Evolutionary conservation across 305 asterid genomes (phyloP).

Genomic region (Solanum aculeatissimum): DNA sequence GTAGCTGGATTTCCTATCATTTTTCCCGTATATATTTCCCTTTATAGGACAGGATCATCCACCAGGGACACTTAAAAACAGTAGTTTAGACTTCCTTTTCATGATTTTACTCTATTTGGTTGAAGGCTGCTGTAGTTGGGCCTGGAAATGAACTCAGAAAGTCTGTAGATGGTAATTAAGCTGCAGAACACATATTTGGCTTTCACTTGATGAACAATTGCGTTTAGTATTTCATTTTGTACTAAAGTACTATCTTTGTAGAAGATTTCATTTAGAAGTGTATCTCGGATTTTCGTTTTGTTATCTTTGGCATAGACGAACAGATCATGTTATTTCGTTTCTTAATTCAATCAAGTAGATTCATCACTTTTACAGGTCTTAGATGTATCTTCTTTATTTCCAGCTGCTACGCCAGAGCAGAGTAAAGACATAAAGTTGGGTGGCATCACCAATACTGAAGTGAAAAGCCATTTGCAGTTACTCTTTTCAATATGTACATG

Average conservation of each 20-base stretch:
- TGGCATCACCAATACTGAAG: neutral
- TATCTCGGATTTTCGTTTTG: neutral
- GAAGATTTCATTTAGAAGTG: neutral
- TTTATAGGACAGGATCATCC: slow-evolving; percentile 80
- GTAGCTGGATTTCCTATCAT: neutral
- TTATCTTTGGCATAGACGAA: neutral
- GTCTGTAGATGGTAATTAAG: slow-evolving; percentile 53
- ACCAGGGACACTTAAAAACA: slow-evolving; percentile 8
- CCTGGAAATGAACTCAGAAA: slow-evolving; percentile 69
- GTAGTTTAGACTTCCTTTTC: neutral
- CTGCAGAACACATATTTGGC: slow-evolving; percentile 81
- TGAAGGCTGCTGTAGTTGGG: slow-evolving; percentile 85
- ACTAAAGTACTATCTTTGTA: neutral
- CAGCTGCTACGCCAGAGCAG: neutral
- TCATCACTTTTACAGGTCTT: neutral
- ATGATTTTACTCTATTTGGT: slow-evolving; percentile 5
- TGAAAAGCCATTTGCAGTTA: neutral
- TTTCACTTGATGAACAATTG: slow-evolving; percentile 90
- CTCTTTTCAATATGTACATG: neutral
- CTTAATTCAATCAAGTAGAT: neutral
- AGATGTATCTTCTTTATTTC: neutral
- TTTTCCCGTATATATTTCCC: neutral
- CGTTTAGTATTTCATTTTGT: neutral
- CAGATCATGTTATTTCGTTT: neutral
- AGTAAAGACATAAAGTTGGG: neutral